These are phyloP conservation scores for Ascodesmis nigricans DNA, from an alignment of 495 filamentous ascomycete species.

Conservation along the genomic window DNA sequence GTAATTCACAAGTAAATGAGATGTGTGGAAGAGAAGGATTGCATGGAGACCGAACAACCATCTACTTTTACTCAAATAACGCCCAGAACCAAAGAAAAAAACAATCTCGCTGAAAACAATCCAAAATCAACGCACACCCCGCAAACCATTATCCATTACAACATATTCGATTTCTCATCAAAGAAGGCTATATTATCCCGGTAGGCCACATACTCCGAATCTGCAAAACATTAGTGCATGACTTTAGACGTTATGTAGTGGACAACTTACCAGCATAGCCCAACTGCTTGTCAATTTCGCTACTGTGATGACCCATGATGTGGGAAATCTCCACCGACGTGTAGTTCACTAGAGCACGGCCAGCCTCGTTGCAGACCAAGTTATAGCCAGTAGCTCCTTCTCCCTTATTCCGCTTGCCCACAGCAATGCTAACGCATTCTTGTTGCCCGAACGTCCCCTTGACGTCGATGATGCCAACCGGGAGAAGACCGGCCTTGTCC, in stretches of 20 bases:
- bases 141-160: too few relatives aligned
- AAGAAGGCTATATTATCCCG: conserved; percentile 75
- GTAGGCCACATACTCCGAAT: conserved; percentile 82
- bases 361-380: conserved; percentile 48
- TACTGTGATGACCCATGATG: conserved; percentile 68
- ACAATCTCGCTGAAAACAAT: too few relatives aligned
- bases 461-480: conserved; percentile 74
- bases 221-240: conserved; percentile 17
- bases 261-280: conserved; percentile 41
- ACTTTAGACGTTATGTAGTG: not conserved
- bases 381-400: conserved; percentile 27
- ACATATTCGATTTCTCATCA: conserved; percentile 15
- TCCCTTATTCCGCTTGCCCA: conserved; percentile 34
- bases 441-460: conserved; percentile 75
- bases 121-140: too few relatives aligned
- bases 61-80: too few relatives aligned
- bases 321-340: conserved; percentile 56
- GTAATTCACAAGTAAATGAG: too few relatives aligned
- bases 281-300: conserved; percentile 50
- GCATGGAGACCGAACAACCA: too few relatives aligned
- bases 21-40: too few relatives aligned
- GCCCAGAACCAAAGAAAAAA: too few relatives aligned
- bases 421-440: conserved; percentile 67
- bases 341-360: conserved; percentile 84
- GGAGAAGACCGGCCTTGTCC: conserved; percentile 71